A percentile compares a stretch with the other conserved stretches of the same genome.
These are phyloP conservation scores for Notholithocarpus densiflorus DNA, from an alignment of 306 rosid genomes.

Conservation along the genomic window DNA sequence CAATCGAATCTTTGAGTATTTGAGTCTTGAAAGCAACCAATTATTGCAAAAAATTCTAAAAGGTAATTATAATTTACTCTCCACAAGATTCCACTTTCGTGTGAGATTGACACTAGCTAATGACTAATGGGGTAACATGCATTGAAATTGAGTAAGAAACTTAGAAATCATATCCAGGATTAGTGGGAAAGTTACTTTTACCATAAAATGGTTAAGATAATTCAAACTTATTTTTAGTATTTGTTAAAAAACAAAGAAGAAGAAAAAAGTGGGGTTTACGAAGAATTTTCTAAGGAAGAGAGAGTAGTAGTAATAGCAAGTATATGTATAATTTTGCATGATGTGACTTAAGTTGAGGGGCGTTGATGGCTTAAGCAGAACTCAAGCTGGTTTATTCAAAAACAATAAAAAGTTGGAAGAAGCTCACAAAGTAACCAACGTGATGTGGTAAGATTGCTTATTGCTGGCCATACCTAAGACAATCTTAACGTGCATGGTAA, in stretches of 20 bases:
- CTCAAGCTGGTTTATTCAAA: neutral
- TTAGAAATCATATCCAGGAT: no score
- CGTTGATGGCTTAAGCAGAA: neutral
- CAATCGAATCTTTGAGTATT: no score
- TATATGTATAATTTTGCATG: neutral
- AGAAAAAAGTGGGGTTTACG: neutral
- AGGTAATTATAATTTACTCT: no score
- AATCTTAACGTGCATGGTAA: constrained; percentile 64
- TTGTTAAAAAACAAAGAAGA: neutral
- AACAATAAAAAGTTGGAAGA: constrained; percentile 5
- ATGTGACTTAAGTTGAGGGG: constrained; percentile 13
- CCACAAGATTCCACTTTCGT: no score
- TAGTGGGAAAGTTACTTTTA: neutral
- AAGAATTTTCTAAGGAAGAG: neutral
- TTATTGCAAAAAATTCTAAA: no score
- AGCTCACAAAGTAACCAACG: constrained; percentile 12
- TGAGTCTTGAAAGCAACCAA: no score
- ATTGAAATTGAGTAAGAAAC: no score
- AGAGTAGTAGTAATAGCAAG: no score
- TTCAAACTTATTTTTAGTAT: neutral
- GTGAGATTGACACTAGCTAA: no score
- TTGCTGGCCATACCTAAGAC: constrained; percentile 49
- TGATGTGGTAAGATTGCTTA: constrained; percentile 33
- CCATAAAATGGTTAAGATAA: neutral
- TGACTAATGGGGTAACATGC: no score